Conservation (phyloP, 177 flowering plant species). For the Vitis hybrid region DNA sequence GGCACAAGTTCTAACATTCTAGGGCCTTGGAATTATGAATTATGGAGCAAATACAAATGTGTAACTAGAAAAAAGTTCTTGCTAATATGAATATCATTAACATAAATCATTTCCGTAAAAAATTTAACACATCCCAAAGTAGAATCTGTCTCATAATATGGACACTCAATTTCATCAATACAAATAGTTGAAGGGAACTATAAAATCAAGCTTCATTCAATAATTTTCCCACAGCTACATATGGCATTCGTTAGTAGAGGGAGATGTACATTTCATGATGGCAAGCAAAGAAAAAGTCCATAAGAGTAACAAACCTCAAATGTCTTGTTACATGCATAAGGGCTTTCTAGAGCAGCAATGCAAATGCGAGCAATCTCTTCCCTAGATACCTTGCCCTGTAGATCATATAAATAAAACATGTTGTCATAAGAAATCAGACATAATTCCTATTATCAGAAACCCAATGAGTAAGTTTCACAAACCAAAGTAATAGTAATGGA, state of each 20-base stretch:
- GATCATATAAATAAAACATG: background rate
- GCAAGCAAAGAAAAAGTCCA: background rate
- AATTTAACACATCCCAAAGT: background rate
- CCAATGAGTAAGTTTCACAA: background rate
- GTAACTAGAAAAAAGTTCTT: too few species aligned
- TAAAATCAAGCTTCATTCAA: background rate
- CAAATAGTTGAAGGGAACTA: too few species aligned
- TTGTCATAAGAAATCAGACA: background rate
- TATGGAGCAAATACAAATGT: too few species aligned
- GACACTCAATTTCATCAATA: background rate
- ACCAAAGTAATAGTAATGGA: background rate
- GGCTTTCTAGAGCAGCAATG: conserved; percentile 84
- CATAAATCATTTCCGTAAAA: too few species aligned
- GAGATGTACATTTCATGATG: background rate
- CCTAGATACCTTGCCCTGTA: conserved; percentile 95
- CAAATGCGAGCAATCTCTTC: conserved; percentile 94
- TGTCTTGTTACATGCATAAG: conserved; percentile 82
- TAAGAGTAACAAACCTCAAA: conserved; percentile 63
- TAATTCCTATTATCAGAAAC: background rate
- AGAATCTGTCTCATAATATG: background rate
- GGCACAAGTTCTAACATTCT: too few species aligned
- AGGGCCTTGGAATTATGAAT: too few species aligned
- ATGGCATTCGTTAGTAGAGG: background rate
- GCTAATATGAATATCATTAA: background rate
- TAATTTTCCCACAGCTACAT: background rate